phyloP scores from a whole-genome alignment of 2,329 filamentous ascomycete genomes.

The Cladorrhinum sp. region DNA sequence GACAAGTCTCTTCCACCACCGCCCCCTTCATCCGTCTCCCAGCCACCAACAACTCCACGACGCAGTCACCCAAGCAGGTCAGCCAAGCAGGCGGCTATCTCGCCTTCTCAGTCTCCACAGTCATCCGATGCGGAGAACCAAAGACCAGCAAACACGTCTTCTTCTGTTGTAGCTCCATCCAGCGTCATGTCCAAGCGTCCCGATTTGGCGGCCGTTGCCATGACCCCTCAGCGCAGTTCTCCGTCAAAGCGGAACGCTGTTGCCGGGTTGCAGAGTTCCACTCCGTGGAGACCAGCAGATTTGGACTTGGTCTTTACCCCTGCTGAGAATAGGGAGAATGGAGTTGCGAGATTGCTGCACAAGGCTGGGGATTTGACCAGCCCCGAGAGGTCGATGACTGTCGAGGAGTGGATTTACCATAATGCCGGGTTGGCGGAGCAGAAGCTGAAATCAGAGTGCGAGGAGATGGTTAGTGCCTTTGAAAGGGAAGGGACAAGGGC shows the following conservation, averaged over 20 bases:
- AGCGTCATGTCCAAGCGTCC: constrained; percentile 40
- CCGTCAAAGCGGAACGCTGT: constrained; percentile 62
- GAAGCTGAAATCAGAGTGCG: constrained; percentile 75
- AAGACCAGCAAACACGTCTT: constrained; percentile 68
- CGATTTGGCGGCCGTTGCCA: constrained; percentile 44
- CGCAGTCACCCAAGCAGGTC: constrained; percentile 43
- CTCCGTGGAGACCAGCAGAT: constrained; percentile 71
- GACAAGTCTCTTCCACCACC: constrained; percentile 33
- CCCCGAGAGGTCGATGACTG: constrained; percentile 83
- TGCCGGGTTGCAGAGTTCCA: constrained; percentile 53
- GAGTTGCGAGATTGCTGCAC: constrained; percentile 47
- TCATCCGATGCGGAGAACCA: constrained; percentile 79
- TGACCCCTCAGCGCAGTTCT: constrained; percentile 50
- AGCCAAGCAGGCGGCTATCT: constrained; percentile 52
- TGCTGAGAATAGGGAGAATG: constrained; percentile 49
- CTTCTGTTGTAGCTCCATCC: constrained; percentile 36
- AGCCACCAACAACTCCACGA: constrained; percentile 43
- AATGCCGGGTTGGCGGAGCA: constrained; percentile 79
- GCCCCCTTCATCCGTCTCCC: constrained; percentile 26
- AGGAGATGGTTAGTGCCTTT: constrained; percentile 76
- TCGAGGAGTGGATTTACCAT: constrained; percentile 86
- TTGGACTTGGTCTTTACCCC: constrained; percentile 67
- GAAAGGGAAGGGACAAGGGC: constrained; percentile 79
- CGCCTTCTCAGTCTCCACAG: constrained; percentile 67
- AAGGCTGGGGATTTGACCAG: constrained; percentile 63